Percentiles rank a stretch among this genome's conserved stretches.
These are phyloP conservation scores for Cutaneotrichosporon mucoides DNA, from an alignment of 1,284 basidiomycete species.

Conservation along the genomic window DNA sequence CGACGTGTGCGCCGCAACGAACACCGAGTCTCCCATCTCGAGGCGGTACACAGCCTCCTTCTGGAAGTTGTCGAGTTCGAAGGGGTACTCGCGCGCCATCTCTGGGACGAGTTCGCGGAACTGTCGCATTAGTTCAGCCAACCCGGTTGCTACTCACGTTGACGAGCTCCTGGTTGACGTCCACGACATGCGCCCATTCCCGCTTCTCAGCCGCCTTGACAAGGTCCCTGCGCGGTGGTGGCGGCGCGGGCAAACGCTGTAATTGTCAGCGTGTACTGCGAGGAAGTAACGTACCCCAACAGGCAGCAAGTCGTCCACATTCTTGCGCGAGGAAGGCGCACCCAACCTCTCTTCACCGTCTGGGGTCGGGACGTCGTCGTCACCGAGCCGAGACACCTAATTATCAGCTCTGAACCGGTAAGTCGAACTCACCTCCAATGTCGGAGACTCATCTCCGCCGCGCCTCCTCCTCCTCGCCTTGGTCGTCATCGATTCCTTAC, in stretches of 20 bases:
- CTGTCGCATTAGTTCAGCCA: conserved; percentile 15
- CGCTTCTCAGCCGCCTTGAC: conserved; percentile 61
- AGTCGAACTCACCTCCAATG: conserved; percentile 23
- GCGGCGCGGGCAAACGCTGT: conserved; percentile 48
- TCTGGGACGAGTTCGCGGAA: conserved; percentile 51
- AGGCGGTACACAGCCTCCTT: conserved; percentile 98
- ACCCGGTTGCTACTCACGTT: conserved; percentile 56
- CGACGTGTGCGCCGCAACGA: conserved; percentile 96
- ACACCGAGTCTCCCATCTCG: conserved; percentile 96
- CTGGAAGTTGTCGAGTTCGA: conserved; percentile 85
- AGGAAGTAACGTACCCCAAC: conserved; percentile 59
- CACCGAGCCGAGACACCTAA: conserved; percentile 30
- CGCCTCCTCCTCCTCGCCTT: conserved; percentile 39
- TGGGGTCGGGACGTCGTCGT: conserved; percentile 24
- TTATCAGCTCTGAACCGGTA: not conserved
- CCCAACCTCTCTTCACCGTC: conserved; percentile 9
- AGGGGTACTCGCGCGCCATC: conserved; percentile 61
- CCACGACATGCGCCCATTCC: conserved; percentile 97
- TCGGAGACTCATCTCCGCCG: conserved; percentile 33
- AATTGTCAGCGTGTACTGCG: conserved; percentile 8
- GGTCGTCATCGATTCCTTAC: conserved; percentile 33
- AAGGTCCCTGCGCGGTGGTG: conserved; percentile 33
- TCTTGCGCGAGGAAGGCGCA: conserved; percentile 42
- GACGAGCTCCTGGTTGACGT: conserved; percentile 80
- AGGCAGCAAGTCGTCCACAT: conserved; percentile 77